phyloP scores from a whole-genome alignment of 306 rosid genomes.

The Coriaria nepalensis region DNA sequence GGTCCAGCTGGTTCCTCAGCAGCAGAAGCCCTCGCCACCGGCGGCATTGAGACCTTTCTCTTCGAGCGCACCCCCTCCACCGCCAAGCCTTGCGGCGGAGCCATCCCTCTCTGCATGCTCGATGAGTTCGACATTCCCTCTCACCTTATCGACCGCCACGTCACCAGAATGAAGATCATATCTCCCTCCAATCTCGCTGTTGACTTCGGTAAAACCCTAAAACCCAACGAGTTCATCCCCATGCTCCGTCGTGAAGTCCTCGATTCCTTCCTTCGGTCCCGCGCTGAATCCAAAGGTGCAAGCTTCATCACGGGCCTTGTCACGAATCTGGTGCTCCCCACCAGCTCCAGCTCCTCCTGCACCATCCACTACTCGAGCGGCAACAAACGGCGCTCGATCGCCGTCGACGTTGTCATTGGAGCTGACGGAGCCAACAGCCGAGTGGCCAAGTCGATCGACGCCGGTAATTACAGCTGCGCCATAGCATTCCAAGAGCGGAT shows the following conservation, averaged over 20 bases:
- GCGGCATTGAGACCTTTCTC: constrained; percentile 72
- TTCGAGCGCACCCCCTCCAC: constrained; percentile 54
- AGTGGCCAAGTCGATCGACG: constrained; percentile 61
- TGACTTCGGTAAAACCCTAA: constrained; percentile 73
- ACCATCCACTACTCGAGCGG: constrained; percentile 39
- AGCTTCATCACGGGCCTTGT: constrained; percentile 46
- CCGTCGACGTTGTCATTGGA: constrained; percentile 80
- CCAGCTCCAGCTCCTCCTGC: constrained; percentile 31
- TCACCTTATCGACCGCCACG: constrained; percentile 72
- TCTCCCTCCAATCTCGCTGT: constrained; percentile 86
- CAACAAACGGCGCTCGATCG: constrained; percentile 20
- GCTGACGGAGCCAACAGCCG: constrained; percentile 88
- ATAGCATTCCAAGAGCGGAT: constrained; percentile 85
- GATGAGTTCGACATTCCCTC: constrained; percentile 65
- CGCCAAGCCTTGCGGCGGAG: constrained; percentile 96
- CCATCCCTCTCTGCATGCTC: constrained; percentile 91
- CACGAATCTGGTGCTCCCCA: constrained; percentile 44
- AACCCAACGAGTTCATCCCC: constrained; percentile 64
- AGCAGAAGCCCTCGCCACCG: constrained; percentile 66
- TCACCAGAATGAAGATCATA: constrained; percentile 55
- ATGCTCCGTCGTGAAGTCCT: constrained; percentile 90
- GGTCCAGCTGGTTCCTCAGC: constrained; percentile 93
- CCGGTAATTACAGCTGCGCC: constrained; percentile 60
- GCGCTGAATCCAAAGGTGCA: constrained; percentile 59
- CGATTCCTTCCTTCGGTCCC: constrained; percentile 71